These are phyloP conservation scores for Amaranthus tricolor DNA, from an alignment of 179 eudicot species.

Conservation along the genomic window DNA sequence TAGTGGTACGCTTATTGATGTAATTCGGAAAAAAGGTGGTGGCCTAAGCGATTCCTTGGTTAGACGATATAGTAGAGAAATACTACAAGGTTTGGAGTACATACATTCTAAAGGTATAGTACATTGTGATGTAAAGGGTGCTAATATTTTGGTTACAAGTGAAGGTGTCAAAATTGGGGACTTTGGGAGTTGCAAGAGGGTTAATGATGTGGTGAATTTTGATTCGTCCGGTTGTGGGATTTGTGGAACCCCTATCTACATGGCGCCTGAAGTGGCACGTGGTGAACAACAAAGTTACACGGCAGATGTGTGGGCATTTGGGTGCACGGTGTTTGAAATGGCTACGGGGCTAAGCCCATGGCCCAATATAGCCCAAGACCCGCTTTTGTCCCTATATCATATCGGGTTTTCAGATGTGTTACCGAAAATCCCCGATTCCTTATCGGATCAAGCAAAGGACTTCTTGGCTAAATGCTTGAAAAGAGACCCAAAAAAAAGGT, in stretches of 20 bases:
- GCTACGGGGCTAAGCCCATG: constrained; percentile 39
- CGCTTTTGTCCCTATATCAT: constrained; percentile 26
- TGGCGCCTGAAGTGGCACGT: constrained; percentile 47
- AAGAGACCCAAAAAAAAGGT: constrained; percentile 34
- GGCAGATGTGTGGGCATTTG: constrained; percentile 44
- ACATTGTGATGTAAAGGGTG: constrained; percentile 78
- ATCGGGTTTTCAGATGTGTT: constrained; percentile 32
- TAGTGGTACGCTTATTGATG: constrained; percentile 49
- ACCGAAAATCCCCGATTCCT: constrained; percentile 26
- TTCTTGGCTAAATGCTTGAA: constrained; percentile 33
- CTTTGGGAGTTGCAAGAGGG: constrained; percentile 79
- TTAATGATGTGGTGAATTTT: constrained; percentile 13
- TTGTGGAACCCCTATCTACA: constrained; percentile 42
- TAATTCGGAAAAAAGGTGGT: constrained; percentile 28
- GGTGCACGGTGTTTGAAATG: constrained; percentile 40
- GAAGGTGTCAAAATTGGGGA: constrained; percentile 59
- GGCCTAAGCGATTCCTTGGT: constrained; percentile 38
- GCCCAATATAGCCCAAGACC: constrained; percentile 26
- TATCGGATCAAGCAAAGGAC: constrained; percentile 30
- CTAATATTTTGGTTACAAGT: constrained; percentile 49
- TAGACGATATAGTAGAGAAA: constrained; percentile 31
- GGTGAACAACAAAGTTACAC: constrained; percentile 36
- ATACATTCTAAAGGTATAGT: constrained; percentile 59
- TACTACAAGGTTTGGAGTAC: constrained; percentile 56
- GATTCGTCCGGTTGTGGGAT: neutral